phyloP scores from a whole-genome alignment of 352 stramenopile genomes.

The Globisporangium rhizosaccharum region DNA sequence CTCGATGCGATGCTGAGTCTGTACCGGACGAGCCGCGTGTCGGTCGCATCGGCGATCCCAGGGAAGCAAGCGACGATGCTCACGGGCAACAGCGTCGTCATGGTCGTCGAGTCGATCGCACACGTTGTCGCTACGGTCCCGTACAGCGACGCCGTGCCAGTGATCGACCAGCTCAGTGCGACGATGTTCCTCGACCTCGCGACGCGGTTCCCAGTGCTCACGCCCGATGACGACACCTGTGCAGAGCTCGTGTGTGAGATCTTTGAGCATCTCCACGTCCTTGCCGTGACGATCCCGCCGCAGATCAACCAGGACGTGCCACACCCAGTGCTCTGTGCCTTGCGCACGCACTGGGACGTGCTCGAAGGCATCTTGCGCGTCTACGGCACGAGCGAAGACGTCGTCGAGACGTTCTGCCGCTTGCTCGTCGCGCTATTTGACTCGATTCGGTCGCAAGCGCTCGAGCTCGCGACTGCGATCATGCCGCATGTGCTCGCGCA shows the following conservation, averaged over 20 bases:
- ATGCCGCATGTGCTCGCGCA: slow-evolving; percentile 59
- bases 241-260: slow-evolving; percentile 54
- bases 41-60: slow-evolving; percentile 2
- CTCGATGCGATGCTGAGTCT: slow-evolving; percentile 64
- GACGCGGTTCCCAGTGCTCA: slow-evolving; percentile 37
- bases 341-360: slow-evolving; percentile 54
- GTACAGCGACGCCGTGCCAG: slow-evolving; percentile 55
- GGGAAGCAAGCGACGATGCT: slow-evolving; percentile 19
- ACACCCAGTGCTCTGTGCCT: slow-evolving; percentile 48
- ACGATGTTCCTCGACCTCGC: slow-evolving; percentile 67
- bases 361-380: slow-evolving; percentile 46
- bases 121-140: slow-evolving; percentile 53
- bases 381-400: slow-evolving; percentile 48
- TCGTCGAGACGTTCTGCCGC: slow-evolving; percentile 48
- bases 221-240: slow-evolving; percentile 37
- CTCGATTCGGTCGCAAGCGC: slow-evolving; percentile 49
- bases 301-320: slow-evolving; percentile 58
- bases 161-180: slow-evolving; percentile 54
- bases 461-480: slow-evolving; percentile 55
- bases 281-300: slow-evolving; percentile 48
- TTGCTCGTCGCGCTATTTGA: slow-evolving; percentile 58
- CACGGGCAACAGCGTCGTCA: slow-evolving; percentile 35
- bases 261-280: slow-evolving; percentile 50
- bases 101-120: slow-evolving; percentile 72
- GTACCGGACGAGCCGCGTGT: slow-evolving; percentile 40